Evolutionary conservation across 2,329 filamentous ascomycete genomes (phyloP).

Genomic region (Byssoonygena ceratinophila): DNA sequence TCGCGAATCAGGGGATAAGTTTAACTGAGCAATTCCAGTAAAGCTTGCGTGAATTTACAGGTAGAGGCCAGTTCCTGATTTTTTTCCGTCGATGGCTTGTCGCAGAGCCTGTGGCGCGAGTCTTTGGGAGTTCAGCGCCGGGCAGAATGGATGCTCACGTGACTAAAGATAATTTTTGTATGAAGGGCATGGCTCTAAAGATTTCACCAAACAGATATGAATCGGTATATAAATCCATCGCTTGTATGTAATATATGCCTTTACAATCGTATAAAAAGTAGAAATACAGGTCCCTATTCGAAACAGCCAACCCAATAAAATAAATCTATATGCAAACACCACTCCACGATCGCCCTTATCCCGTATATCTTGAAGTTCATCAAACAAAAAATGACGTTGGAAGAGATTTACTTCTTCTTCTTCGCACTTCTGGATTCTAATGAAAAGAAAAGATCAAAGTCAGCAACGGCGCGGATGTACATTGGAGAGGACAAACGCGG

Average conservation of each 20-base stretch:
- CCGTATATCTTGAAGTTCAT: background rate
- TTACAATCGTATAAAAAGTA: constrained; percentile 2
- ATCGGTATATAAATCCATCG: no score
- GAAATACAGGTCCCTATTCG: constrained; percentile 3
- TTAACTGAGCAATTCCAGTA: no score
- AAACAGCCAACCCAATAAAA: background rate
- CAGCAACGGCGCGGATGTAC: background rate
- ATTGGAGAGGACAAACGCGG: background rate
- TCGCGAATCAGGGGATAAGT: background rate
- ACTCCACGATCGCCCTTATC: background rate
- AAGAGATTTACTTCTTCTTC: constrained; percentile 13
- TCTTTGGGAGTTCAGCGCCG: background rate
- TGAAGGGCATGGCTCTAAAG: no score
- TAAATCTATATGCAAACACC: constrained; percentile 2
- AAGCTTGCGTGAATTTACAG: no score
- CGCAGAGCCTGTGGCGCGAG: background rate
- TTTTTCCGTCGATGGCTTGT: background rate
- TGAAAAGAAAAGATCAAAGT: background rate
- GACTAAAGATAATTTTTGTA: background rate
- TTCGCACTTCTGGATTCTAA: constrained; percentile 15
- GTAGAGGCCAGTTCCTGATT: no score
- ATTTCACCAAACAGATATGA: no score
- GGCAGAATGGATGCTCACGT: constrained; percentile 1
- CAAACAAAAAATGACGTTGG: background rate
- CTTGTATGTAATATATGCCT: background rate